These are phyloP conservation scores for Russula virescens DNA, from an alignment of 768 basidiomycete genomes.

Conservation along the genomic window DNA sequence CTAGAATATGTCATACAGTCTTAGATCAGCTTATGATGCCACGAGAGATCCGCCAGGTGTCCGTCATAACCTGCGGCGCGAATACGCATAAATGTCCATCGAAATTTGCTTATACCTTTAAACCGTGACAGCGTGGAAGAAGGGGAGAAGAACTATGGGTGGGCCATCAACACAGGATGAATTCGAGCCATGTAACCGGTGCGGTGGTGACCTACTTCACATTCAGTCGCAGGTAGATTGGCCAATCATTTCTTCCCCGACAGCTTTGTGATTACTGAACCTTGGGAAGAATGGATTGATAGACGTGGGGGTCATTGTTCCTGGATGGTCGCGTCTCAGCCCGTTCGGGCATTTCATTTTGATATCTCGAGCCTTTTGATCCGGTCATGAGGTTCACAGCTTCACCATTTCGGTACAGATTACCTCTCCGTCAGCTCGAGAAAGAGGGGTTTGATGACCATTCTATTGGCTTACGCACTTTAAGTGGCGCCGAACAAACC, in stretches of 20 bases:
- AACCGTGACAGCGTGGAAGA: neutral
- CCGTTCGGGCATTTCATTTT: neutral
- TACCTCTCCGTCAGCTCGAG: neutral
- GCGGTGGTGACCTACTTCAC: neutral
- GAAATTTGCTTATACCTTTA: neutral
- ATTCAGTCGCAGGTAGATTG: neutral
- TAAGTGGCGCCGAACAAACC: neutral
- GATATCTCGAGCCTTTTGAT: neutral
- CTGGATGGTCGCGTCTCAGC: neutral
- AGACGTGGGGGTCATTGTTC: no score
- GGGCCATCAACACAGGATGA: neutral
- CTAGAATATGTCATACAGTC: neutral
- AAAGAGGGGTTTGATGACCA: neutral
- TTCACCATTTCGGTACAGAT: neutral
- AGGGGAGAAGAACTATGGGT: neutral
- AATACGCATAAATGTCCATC: neutral
- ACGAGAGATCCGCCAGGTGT: neutral
- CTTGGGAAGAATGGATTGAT: neutral
- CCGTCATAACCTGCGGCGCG: neutral
- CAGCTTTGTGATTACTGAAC: neutral
- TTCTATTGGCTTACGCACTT: neutral
- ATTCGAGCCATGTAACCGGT: neutral
- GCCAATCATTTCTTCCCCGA: neutral
- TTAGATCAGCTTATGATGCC: neutral
- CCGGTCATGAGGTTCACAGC: neutral